Conservation (phyloP, 2,329 filamentous ascomycete species). For the Ampelomyces quisqualis region DNA sequence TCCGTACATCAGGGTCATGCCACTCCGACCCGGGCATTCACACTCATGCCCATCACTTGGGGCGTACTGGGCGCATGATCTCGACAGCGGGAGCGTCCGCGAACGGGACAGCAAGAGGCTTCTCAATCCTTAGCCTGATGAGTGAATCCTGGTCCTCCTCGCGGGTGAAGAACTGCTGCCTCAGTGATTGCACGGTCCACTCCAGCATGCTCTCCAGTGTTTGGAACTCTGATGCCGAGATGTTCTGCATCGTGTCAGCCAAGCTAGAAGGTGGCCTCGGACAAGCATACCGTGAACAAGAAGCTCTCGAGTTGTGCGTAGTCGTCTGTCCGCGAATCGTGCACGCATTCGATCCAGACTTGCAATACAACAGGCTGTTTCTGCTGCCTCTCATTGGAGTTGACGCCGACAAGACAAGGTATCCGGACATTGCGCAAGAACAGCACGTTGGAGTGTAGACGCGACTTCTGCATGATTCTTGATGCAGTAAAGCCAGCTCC, state of each 20-base stretch:
- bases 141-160: slow-evolving; percentile 47
- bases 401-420: slow-evolving; percentile 70
- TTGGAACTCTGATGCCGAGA: slow-evolving; percentile 48
- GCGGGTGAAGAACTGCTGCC: slow-evolving; percentile 41
- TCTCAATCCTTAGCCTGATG: slow-evolving; percentile 65
- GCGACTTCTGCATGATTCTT: slow-evolving; percentile 22
- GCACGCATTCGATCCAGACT: slow-evolving; percentile 60
- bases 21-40: slow-evolving; percentile 1
- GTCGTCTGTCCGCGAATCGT: slow-evolving; percentile 49
- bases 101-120: slow-evolving; percentile 71
- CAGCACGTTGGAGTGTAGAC: slow-evolving; percentile 40
- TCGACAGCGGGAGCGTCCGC: slow-evolving; percentile 72
- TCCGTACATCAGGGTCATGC: background rate
- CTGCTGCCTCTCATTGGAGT: slow-evolving; percentile 64
- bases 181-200: slow-evolving; percentile 45
- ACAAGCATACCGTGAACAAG: slow-evolving; percentile 59
- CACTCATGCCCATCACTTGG: background rate
- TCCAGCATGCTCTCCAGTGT: slow-evolving; percentile 51
- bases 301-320: slow-evolving; percentile 60
- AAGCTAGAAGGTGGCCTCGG: background rate
- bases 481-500: slow-evolving; percentile 55
- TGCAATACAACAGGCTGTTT: slow-evolving; percentile 68
- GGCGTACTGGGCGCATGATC: slow-evolving; percentile 42
- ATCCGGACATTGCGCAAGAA: slow-evolving; percentile 61
- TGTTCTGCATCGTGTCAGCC: slow-evolving; percentile 37